Conservation (phyloP, 2,329 filamentous ascomycete species). For the Xylariales sp. region DNA sequence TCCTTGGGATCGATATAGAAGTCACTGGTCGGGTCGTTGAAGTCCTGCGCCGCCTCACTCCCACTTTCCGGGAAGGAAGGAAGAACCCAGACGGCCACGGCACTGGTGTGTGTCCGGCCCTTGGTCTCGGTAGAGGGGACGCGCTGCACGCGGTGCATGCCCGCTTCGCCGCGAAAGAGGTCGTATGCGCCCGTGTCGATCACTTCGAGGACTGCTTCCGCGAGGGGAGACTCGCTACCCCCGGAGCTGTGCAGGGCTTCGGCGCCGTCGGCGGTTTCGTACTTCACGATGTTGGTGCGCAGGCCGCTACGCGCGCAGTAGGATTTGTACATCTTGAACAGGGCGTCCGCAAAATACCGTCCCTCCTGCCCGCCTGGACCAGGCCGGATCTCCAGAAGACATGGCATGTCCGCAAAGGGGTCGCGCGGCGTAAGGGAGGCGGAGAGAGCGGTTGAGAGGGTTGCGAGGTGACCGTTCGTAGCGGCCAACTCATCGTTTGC, state of each 20-base stretch:
- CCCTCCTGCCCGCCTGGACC: constrained; percentile 91
- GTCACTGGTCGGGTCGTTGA: constrained; percentile 81
- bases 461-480: constrained; percentile 57
- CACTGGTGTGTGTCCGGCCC: constrained; percentile 89
- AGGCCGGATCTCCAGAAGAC: constrained; percentile 85
- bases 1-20: constrained; percentile 86
- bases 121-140: constrained; percentile 88
- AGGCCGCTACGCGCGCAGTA: constrained; percentile 70
- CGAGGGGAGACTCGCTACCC: constrained; percentile 62
- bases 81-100: constrained; percentile 86
- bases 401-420: constrained; percentile 84
- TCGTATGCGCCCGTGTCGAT: constrained; percentile 74
- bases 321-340: constrained; percentile 84
- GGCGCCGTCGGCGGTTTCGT: constrained; percentile 65
- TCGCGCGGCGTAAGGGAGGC: constrained; percentile 79
- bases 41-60: constrained; percentile 46
- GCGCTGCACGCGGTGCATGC: constrained; percentile 91
- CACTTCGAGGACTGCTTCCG: constrained; percentile 85
- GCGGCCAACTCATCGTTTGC: constrained; percentile 75
- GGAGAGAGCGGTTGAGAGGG: constrained; percentile 64
- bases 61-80: constrained; percentile 66
- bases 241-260: constrained; percentile 45
- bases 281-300: constrained; percentile 67
- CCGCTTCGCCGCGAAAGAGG: constrained; percentile 77
- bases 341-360: constrained; percentile 78